phyloP scores from a whole-genome alignment of 331 rosid genomes.

The Erythrophleum ivorense region DNA sequence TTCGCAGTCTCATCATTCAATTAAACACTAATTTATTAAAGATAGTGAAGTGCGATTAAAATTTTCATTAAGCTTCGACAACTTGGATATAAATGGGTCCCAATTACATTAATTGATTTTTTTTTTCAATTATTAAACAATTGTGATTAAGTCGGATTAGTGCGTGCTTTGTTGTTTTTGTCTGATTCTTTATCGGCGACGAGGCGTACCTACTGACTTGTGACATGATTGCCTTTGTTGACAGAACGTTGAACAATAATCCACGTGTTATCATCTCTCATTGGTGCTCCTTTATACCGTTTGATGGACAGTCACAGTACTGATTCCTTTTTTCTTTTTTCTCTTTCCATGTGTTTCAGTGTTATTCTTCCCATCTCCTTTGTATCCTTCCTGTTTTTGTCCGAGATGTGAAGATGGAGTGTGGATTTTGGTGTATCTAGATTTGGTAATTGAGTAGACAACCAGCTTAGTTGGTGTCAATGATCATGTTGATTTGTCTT shows the following conservation, averaged over 20 bases:
- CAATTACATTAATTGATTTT: not conserved
- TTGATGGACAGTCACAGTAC: not conserved
- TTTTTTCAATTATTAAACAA: not conserved
- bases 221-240: conserved; percentile 21
- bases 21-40: not conserved
- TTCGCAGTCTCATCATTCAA: not conserved
- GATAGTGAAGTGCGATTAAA: not conserved
- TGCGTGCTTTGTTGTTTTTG: not conserved
- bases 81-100: conserved; percentile 2
- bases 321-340: not conserved
- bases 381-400: conserved; percentile 1
- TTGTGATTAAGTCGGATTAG: not conserved
- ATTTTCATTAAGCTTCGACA: not conserved
- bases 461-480: not conserved
- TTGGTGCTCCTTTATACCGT: conserved; percentile 10
- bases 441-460: not conserved
- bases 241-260: conserved; percentile 32
- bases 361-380: not conserved
- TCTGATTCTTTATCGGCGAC: not conserved
- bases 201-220: not conserved
- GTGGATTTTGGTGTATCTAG: conserved; percentile 11
- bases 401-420: not conserved
- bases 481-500: not conserved
- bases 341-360: not conserved
- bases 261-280: not conserved